Base-by-base conservation (phyloP, 2,329 filamentous ascomycete species). In the Fusarium subtropicale region DNA sequence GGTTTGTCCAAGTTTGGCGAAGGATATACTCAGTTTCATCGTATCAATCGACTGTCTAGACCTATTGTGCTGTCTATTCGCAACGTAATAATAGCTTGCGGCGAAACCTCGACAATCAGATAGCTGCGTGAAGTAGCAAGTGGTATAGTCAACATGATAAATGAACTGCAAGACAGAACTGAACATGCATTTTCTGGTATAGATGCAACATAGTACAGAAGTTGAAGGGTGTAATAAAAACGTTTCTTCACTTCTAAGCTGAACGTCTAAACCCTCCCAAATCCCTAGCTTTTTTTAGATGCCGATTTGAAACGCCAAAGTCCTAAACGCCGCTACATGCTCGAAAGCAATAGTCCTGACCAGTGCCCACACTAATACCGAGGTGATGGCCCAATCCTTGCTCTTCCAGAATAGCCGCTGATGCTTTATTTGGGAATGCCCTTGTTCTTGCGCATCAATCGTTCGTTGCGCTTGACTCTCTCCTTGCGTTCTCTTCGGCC, bases 391-490 rank as follows among this genome's bases (percentile, higher is more conserved):
- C 54, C 34, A 42, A 38, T 48, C 54, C 42, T 34, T 50, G 66
- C 39, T 51, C 42, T 47, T 41, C 47, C 24, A 30, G 28, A 30
- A 44, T 54, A 33, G 18, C 31, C 24, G 20, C 33, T 47, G 44
- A 76, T 57, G 41, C 62, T 56, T 56, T 68, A 75, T 61, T 73
- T 75, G 41, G 24, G 67, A 54, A 46, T 68, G 73, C 85, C 84
- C 75, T 87, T 82, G 76, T 93, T 93, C 75, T 87, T 88, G 76
- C 89, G 85, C 88, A 88, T 87, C 81, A 87, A 86, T 71, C 90
- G 83, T 80, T 92, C 90, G 78, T 92, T 93, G 71, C 89, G 84
- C 79, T 88, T 89, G 74, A 92, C 87, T 71, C 85, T 86, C 81
- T 95, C 93, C 75, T 87, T 86, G 56, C 87, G 86, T 79, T 85